Evolutionary conservation across 176 grass and related monocot species (phyloP).

Genomic region (Rhynchospora tenuis): DNA sequence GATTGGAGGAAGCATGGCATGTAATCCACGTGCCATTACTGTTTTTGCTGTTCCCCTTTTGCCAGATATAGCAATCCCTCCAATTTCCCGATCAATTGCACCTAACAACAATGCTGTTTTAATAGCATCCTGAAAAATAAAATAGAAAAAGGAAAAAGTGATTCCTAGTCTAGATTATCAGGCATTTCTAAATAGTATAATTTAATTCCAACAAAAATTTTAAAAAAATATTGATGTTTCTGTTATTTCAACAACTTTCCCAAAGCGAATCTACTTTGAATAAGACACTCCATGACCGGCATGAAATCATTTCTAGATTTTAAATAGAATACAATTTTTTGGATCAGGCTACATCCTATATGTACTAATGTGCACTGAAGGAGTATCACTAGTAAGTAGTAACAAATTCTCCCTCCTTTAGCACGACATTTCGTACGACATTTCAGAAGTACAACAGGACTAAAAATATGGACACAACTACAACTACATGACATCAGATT

Average conservation of each 20-base stretch:
- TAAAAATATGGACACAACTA: background rate
- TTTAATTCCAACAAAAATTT: background rate
- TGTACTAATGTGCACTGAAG: background rate
- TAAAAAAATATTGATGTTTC: background rate
- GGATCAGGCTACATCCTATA: background rate
- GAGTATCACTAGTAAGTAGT: conserved; percentile 3
- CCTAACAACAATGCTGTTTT: conserved; percentile 86
- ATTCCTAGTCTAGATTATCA: background rate
- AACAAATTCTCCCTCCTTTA: background rate
- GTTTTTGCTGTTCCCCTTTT: conserved; percentile 93
- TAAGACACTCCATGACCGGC: no score
- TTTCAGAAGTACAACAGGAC: background rate
- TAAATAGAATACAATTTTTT: background rate
- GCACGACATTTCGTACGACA: background rate
- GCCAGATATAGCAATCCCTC: conserved; percentile 95
- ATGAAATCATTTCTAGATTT: no score
- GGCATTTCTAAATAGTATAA: background rate
- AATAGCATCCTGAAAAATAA: conserved; percentile 61
- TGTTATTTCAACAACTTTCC: background rate
- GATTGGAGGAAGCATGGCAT: conserved; percentile 93
- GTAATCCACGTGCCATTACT: conserved; percentile 92
- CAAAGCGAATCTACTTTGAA: background rate
- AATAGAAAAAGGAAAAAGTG: background rate
- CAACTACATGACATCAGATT: background rate
- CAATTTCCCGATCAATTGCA: conserved; percentile 80